Percentiles rank a stretch among this genome's conserved stretches.
These are phyloP conservation scores for Collybia mongolica DNA, from an alignment of 768 basidiomycete species.

Conservation along the genomic window DNA sequence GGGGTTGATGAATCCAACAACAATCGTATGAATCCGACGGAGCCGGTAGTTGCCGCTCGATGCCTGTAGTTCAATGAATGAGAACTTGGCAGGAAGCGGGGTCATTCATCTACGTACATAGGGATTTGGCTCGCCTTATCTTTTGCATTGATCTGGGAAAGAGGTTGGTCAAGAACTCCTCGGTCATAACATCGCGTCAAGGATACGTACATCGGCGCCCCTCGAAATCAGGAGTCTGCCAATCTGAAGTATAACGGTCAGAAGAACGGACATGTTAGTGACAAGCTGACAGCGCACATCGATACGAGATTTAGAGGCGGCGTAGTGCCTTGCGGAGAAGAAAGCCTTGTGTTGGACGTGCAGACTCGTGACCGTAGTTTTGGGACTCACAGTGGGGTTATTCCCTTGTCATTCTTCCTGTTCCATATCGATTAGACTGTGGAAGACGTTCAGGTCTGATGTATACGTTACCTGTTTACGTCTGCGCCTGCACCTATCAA, in stretches of 20 bases:
- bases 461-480: conserved; percentile 50
- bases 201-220: conserved; percentile 83
- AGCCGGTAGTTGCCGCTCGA: conserved; percentile 94
- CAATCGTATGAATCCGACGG: conserved; percentile 82
- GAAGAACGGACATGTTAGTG: conserved; percentile 17
- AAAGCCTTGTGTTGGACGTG: conserved; percentile 15
- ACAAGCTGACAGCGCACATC: conserved; percentile 52
- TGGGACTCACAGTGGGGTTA: conserved; percentile 73
- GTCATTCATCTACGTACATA: conserved; percentile 49
- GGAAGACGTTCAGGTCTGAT: conserved; percentile 15
- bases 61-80: conserved; percentile 51
- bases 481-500: conserved; percentile 82
- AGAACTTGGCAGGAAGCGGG: conserved; percentile 17
- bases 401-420: conserved; percentile 76
- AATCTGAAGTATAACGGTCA: conserved; percentile 57
- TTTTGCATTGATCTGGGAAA: conserved; percentile 82
- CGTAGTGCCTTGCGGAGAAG: conserved; percentile 70
- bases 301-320: conserved; percentile 87
- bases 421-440: conserved; percentile 15
- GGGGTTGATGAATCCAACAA: conserved; percentile 84
- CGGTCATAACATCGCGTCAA: conserved; percentile 28
- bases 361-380: conserved; percentile 8
- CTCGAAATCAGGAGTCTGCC: conserved; percentile 81
- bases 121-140: conserved; percentile 94
- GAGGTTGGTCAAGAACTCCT: conserved; percentile 29